Percentiles rank a stretch among this genome's conserved stretches.
These are phyloP conservation scores for Drosera spatulata DNA, from an alignment of 179 eudicot species.

Conservation along the genomic window DNA sequence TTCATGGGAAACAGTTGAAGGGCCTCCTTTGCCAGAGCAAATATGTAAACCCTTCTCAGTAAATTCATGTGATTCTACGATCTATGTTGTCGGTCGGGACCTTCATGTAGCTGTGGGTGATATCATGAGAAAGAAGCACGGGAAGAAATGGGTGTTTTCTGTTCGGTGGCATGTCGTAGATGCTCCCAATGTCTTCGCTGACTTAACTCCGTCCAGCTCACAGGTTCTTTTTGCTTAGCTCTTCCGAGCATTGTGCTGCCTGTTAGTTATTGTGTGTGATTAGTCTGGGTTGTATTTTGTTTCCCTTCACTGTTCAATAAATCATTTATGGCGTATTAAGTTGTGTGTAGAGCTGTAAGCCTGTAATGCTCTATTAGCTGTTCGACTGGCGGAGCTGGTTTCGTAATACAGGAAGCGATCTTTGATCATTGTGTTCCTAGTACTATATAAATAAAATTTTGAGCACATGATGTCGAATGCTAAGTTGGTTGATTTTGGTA, in stretches of 20 bases:
- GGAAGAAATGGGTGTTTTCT: slow-evolving; percentile 32
- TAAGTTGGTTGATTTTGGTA: too few relatives aligned
- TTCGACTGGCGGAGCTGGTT: too few relatives aligned
- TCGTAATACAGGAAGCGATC: too few relatives aligned
- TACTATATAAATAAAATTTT: too few relatives aligned
- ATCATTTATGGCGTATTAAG: too few relatives aligned
- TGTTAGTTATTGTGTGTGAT: background rate
- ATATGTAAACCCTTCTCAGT: slow-evolving; percentile 93
- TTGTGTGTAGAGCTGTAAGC: too few relatives aligned
- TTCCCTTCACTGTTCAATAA: too few relatives aligned
- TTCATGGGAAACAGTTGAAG: slow-evolving; percentile 72
- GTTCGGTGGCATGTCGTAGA: slow-evolving; percentile 67
- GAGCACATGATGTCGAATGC: too few relatives aligned
- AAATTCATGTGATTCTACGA: slow-evolving; percentile 40
- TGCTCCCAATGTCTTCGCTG: slow-evolving; percentile 42
- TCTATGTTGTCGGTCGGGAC: slow-evolving; percentile 71
- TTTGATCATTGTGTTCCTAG: too few relatives aligned
- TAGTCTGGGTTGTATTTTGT: too few relatives aligned
- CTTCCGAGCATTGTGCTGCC: background rate
- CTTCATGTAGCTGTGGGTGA: slow-evolving; percentile 77
- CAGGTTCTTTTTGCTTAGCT: slow-evolving; percentile 72
- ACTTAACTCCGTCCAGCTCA: slow-evolving; percentile 75
- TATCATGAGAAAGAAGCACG: slow-evolving; percentile 20
- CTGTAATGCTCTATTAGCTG: too few relatives aligned
- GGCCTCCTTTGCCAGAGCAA: slow-evolving; percentile 78